Evolutionary conservation across 169 alveolate species (phyloP).

Genomic region (Plasmodium vivax): DNA sequence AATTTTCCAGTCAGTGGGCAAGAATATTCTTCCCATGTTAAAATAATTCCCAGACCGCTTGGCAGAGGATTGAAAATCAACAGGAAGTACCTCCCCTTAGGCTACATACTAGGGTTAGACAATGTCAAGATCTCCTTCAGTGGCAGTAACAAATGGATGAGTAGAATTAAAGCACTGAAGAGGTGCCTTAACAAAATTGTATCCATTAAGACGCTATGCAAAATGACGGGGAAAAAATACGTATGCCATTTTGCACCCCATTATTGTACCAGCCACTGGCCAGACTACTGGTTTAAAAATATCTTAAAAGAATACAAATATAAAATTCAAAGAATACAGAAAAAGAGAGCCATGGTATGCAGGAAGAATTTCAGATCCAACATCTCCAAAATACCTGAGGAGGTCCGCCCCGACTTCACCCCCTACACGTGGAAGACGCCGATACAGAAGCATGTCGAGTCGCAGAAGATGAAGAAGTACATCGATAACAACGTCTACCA

Average conservation of each 20-base stretch:
- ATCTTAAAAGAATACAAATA: constrained; percentile 81
- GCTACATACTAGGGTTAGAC: constrained; percentile 83
- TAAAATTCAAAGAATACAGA: constrained; percentile 76
- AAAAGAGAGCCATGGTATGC: constrained; percentile 73
- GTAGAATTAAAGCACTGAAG: constrained; percentile 81
- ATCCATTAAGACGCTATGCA: constrained; percentile 82
- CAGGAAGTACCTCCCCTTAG: constrained; percentile 82
- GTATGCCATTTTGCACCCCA: constrained; percentile 81
- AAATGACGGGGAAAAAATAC: constrained; percentile 83
- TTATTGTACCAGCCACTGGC: constrained; percentile 86
- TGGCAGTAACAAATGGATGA: constrained; percentile 84
- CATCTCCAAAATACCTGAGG: constrained; percentile 77
- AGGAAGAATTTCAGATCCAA: constrained; percentile 71
- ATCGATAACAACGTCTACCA: constrained; percentile 63
- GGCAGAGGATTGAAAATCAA: constrained; percentile 80
- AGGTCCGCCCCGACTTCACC: constrained; percentile 79
- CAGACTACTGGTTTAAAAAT: constrained; percentile 85
- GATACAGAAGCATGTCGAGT: constrained; percentile 73
- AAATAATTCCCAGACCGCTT: constrained; percentile 77
- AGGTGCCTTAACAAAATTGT: constrained; percentile 82
- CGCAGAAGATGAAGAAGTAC: constrained; percentile 76
- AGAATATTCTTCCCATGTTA: constrained; percentile 79
- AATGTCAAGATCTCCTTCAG: constrained; percentile 80
- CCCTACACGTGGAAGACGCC: constrained; percentile 78
- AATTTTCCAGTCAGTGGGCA: constrained; percentile 85